These are phyloP conservation scores for Gastrodia elata DNA, from an alignment of 106 monocot species.

Conservation along the genomic window DNA sequence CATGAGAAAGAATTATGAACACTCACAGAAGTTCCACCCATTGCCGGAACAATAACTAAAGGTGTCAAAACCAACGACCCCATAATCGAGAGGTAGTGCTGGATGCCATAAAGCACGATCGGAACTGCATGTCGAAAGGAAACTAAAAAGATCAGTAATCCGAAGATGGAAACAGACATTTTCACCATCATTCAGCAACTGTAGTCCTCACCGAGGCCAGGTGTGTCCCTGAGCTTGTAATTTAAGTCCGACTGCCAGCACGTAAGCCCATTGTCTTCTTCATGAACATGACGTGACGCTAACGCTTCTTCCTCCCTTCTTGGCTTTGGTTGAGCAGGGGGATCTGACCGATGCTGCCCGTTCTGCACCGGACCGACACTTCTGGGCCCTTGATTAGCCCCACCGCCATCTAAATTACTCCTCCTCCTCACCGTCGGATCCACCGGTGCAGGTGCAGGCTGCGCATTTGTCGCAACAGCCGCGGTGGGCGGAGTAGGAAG, in stretches of 20 bases:
- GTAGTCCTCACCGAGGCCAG: slow-evolving; percentile 60
- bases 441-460: slow-evolving; percentile 5
- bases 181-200: background rate
- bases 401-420: slow-evolving; percentile 36
- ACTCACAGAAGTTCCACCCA: slow-evolving; percentile 75
- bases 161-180: background rate
- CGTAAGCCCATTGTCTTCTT: slow-evolving; percentile 43
- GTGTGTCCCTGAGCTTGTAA: slow-evolving; percentile 82
- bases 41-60: slow-evolving; percentile 87
- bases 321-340: background rate
- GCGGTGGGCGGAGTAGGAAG: slow-evolving; percentile 25
- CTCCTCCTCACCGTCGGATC: slow-evolving; percentile 25
- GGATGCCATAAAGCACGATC: slow-evolving; percentile 62
- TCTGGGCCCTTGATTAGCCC: slow-evolving; percentile 8
- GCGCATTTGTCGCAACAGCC: background rate
- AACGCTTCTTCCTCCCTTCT: slow-evolving; percentile 30
- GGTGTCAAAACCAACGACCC: slow-evolving; percentile 85
- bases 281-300: slow-evolving; percentile 24
- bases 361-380: slow-evolving; percentile 11
- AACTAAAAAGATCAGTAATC: background rate
- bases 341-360: slow-evolving; percentile 22
- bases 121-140: slow-evolving; percentile 41
- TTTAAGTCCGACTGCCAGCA: slow-evolving; percentile 57
- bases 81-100: slow-evolving; percentile 81
- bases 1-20: background rate